Evolutionary conservation across 2,329 filamentous ascomycete species (phyloP).

Genomic region (Hirsutella minnesotensis): DNA sequence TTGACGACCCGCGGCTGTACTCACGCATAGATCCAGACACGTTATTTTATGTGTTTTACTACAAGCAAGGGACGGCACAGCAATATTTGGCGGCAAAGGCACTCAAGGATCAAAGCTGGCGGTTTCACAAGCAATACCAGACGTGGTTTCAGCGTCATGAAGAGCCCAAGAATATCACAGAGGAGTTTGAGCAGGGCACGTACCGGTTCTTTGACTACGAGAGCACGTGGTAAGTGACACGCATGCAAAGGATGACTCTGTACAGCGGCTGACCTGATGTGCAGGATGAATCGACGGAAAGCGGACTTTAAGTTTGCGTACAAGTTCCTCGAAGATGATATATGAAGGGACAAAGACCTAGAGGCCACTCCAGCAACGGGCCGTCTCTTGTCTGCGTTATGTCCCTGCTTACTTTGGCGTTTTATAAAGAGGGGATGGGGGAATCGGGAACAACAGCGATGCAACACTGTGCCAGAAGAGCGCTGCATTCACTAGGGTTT

Average conservation of each 20-base stretch:
- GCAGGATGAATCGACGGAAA: conserved; percentile 96
- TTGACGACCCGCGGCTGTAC: conserved; percentile 84
- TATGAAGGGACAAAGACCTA: background rate
- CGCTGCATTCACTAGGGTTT: background rate
- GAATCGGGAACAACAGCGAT: background rate
- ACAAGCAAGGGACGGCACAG: conserved; percentile 90
- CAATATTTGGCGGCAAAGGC: conserved; percentile 93
- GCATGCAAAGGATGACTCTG: conserved; percentile 5
- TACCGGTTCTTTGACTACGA: conserved; percentile 99
- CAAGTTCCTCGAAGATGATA: conserved; percentile 90
- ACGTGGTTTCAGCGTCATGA: conserved; percentile 99
- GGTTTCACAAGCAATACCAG: conserved; percentile 98
- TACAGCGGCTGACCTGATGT: conserved; percentile 7
- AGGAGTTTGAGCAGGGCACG: conserved; percentile 97
- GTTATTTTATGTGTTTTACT: conserved; percentile 98
- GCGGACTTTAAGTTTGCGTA: conserved; percentile 98
- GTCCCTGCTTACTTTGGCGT: background rate
- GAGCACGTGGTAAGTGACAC: conserved; percentile 72
- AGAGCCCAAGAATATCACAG: conserved; percentile 95
- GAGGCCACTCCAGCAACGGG: no score
- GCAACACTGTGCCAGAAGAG: background rate
- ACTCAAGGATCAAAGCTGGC: conserved; percentile 96
- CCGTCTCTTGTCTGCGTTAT: no score
- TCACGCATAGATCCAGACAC: conserved; percentile 87
- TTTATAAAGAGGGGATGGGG: background rate